phyloP scores from a whole-genome alignment of 2,329 filamentous ascomycete genomes.

The Ceratocystis ficicola region DNA sequence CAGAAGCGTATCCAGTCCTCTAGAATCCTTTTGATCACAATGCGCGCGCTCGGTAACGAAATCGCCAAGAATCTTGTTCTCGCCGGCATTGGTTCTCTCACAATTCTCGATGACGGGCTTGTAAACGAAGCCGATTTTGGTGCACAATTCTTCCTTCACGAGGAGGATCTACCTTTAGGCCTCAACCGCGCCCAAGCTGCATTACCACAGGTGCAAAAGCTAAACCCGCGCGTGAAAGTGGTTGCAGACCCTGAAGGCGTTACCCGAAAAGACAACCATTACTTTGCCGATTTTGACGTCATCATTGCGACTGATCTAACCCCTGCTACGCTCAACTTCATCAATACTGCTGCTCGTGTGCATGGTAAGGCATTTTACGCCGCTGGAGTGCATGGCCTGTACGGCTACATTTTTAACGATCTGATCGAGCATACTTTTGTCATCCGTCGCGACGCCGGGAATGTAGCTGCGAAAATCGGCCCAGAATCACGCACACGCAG shows the following conservation, averaged over 20 bases:
- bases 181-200: conserved; percentile 77
- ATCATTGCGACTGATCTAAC: conserved; percentile 83
- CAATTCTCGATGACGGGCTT: conserved; percentile 64
- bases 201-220: conserved; percentile 60
- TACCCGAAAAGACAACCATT: conserved; percentile 55
- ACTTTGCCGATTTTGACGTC: conserved; percentile 69
- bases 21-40: conserved; percentile 77
- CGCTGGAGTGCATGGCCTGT: conserved; percentile 48
- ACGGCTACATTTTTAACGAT: conserved; percentile 91
- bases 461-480: conserved; percentile 48
- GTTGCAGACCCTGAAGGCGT: conserved; percentile 57
- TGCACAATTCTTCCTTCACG: conserved; percentile 66
- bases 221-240: conserved; percentile 81
- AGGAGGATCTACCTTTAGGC: conserved; percentile 55
- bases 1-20: conserved; percentile 86
- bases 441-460: conserved; percentile 72
- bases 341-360: conserved; percentile 82
- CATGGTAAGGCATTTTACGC: conserved; percentile 28
- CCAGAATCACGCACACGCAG: conserved; percentile 67
- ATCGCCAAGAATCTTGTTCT: conserved; percentile 95
- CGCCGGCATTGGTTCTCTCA: conserved; percentile 81
- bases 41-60: conserved; percentile 82
- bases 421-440: conserved; percentile 82
- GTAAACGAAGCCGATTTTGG: conserved; percentile 72
- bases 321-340: conserved; percentile 57